Base-by-base conservation (phyloP, 2,329 filamentous ascomycete species). In the Ampelomyces quisqualis region DNA sequence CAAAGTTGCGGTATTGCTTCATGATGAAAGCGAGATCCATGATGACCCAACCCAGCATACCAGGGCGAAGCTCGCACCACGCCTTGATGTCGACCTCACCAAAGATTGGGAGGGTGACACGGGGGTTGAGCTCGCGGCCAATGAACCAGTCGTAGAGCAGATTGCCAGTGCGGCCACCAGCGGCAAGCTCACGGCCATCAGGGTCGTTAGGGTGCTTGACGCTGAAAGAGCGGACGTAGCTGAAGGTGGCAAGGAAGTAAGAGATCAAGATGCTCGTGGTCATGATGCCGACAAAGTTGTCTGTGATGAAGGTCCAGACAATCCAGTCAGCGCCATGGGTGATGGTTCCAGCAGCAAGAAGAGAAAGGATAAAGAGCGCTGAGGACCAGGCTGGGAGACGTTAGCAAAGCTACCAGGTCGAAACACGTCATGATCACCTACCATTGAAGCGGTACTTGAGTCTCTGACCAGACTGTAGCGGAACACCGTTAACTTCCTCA, bases 71-170 rank as follows among this genome's bases (percentile, higher is more conserved):
- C 71, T 97, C 91, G 68, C 86, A 86, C 68, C 85, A 96, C 45
- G 84, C 77, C 71, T 96, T 96, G 70, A 97, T 85, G 62, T 97
- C 91, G 34, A 96, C 77, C 56, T 89, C 86, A 43, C 89, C 88
- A 50, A 95, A 77, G 34, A 94, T 67, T 2, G 90, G 90, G 17
- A 95, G 72, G 0, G 77, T 81, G 45, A 94, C 70, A 34, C 90
- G 88, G 3, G 91, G 91, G 71, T 97, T 97, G 46, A 97, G 82
- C 69, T 97, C 91, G 19, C 91, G 87, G 14, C 91, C 91, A 52
- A 97, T 96, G 72, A 90, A 97, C 82, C 89, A 97, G 70, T 97
- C 91, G 68, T 97, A 96, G 24, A 96, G 70, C 49, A 89, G 73
- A 68, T 95, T 96, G 43, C 90, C 90, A 1, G 82, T 83, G 62